phyloP scores from a whole-genome alignment of 2,329 filamentous ascomycete species.

The Pleoardoris graminearum region DNA sequence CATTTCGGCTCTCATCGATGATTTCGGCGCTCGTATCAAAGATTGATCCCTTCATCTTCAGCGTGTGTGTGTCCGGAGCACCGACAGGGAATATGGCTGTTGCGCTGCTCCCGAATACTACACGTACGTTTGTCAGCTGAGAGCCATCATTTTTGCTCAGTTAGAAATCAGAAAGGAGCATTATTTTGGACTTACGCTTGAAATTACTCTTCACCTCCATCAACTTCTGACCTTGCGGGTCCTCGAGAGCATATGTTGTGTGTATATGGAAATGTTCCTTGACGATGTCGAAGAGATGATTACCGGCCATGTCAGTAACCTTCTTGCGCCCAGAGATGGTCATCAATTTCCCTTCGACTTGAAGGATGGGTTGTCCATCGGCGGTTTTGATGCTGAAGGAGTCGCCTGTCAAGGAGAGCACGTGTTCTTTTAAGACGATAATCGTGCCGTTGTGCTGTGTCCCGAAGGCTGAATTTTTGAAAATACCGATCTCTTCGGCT shows the following conservation, averaged over 20 bases:
- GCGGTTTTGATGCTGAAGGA: conserved; percentile 64
- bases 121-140: background rate
- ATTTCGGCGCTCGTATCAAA: conserved; percentile 63
- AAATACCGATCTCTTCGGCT: conserved; percentile 22
- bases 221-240: conserved; percentile 52
- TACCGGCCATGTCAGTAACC: conserved; percentile 57
- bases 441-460: conserved; percentile 43
- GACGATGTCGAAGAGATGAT: conserved; percentile 61
- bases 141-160: conserved; percentile 8
- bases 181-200: conserved; percentile 49
- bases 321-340: conserved; percentile 60
- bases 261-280: conserved; percentile 59
- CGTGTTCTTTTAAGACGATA: conserved; percentile 63
- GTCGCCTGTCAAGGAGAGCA: conserved; percentile 65
- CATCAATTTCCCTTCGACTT: conserved; percentile 60
- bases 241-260: conserved; percentile 57
- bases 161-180: too few species aligned
- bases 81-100: conserved; percentile 57
- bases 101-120: conserved; percentile 60
- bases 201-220: conserved; percentile 62
- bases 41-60: conserved; percentile 64
- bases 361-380: conserved; percentile 58
- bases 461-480: conserved; percentile 23
- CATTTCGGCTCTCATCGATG: conserved; percentile 50
- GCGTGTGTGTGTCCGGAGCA: background rate